Percentiles rank a stretch among this genome's conserved stretches.
These are phyloP conservation scores for Rehmannia glutinosa DNA, from an alignment of 257 asterid species.

Conservation along the genomic window DNA sequence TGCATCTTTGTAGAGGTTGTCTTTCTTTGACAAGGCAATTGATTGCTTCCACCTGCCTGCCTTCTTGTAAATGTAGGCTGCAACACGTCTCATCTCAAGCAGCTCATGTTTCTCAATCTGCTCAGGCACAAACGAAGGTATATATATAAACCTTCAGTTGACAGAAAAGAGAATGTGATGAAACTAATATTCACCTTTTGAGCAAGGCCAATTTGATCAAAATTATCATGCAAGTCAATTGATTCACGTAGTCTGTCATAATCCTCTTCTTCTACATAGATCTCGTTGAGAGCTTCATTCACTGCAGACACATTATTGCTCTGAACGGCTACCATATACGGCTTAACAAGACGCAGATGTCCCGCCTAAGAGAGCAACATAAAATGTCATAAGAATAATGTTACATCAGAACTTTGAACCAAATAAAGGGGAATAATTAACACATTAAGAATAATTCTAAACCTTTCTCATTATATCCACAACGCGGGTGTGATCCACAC, in stretches of 20 bases:
- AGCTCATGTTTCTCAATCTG: slow-evolving; percentile 99
- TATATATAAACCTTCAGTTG: slow-evolving; percentile 12
- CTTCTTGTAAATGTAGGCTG: slow-evolving; percentile 97
- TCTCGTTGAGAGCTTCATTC: slow-evolving; percentile 94
- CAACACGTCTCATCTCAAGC: slow-evolving; percentile 99
- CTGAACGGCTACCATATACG: slow-evolving; percentile 99
- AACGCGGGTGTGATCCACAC: slow-evolving; percentile 92
- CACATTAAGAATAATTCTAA: slow-evolving; percentile 6
- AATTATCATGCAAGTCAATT: slow-evolving; percentile 86
- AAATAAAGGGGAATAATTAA: not conserved
- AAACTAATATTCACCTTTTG: slow-evolving; percentile 65
- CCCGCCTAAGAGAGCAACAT: slow-evolving; percentile 68
- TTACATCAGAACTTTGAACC: slow-evolving; percentile 1
- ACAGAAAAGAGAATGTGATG: not conserved
- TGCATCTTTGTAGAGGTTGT: slow-evolving; percentile 92
- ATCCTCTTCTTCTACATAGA: slow-evolving; percentile 98
- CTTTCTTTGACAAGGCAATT: slow-evolving; percentile 95
- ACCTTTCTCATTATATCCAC: slow-evolving; percentile 99
- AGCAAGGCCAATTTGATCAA: slow-evolving; percentile 98
- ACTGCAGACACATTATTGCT: slow-evolving; percentile 98
- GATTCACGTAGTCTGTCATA: slow-evolving; percentile 96
- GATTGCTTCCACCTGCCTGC: slow-evolving; percentile 99
- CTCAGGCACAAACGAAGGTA: slow-evolving; percentile 3
- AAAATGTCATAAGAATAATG: slow-evolving; percentile 19
- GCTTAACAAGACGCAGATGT: slow-evolving; percentile 88